Evolutionary conservation across 331 rosid genomes (phyloP), one percentile per base, ranked within the genome.

Genomic region (Ulmus americana): DNA sequence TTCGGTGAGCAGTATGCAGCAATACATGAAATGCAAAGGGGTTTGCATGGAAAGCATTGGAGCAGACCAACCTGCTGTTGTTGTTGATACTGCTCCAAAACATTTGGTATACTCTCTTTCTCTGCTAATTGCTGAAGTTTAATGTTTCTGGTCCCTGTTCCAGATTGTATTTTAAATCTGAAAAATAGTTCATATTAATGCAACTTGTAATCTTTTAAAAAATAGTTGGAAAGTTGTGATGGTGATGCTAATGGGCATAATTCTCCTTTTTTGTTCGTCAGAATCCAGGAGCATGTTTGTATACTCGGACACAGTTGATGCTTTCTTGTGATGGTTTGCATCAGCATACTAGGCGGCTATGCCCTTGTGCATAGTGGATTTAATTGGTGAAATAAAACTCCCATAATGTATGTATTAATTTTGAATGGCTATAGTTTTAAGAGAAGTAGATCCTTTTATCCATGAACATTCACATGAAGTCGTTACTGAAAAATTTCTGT

Each of bases 1-100:
- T 67, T 74, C 61, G 48, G 39, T 70, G 70, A 73, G 69, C 86
- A 92, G 98, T 49, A 86, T 89, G 71, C 86, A 85, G 76, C 85
- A 86, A 82, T 85, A 86, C 77, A 79, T 88, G 81, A 86, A 75
- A 81, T 92, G 96, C 87, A 86, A 86, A 78, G 96, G 96, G 74
- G 82, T 79, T 77, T 92, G 98, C 84, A 67, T 89, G 77, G 79
- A 83, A 56, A 92, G 98, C 70, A 81, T 77, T 5, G 98, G 98
- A 61, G 15, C 91, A 59, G 98, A 92, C 76, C 98, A 92, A 72
- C 98, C 98, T 50, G 96, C 98, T 63, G 98, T 88, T 86, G 96
- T 92, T 38, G 94, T 82, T 68, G 82, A 77, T 75, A 77, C 82
- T 52, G 96, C 98, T 67, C 98, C 96, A 39, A 81, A 80, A 79